phyloP scores from a whole-genome alignment of 2,329 filamentous ascomycete species.

The Trichoderma cornu-damae region DNA sequence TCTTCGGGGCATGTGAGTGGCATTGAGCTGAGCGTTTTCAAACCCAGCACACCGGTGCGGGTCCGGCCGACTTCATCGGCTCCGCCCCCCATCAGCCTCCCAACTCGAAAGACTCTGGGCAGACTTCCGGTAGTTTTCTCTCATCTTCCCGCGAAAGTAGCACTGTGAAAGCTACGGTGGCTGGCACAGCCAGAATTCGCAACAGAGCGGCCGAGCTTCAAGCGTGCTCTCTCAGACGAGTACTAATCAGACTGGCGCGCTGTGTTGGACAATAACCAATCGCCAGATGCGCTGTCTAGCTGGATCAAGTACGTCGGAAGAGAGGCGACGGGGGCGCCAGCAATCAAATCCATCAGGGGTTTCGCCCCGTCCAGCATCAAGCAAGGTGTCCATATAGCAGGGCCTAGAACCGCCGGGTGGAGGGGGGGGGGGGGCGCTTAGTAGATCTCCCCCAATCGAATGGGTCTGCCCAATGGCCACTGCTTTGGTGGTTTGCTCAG shows the following conservation, averaged over 20 bases:
- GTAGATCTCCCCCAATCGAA: background rate
- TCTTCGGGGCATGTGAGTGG: background rate
- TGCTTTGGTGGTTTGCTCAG: background rate
- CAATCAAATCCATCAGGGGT: background rate
- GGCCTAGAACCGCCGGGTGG: no score
- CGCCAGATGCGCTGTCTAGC: background rate
- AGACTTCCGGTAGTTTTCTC: background rate
- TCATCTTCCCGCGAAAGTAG: background rate
- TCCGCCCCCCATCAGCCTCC: background rate
- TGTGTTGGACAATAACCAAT: background rate
- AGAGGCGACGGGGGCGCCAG: background rate
- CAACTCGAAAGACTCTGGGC: background rate
- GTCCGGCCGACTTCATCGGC: background rate
- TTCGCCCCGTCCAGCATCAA: background rate
- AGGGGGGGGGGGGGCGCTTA: background rate
- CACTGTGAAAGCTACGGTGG: background rate
- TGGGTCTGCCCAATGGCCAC: conserved; percentile 5
- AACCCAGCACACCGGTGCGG: conserved; percentile 6
- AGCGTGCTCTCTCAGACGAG: background rate
- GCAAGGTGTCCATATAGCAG: no score
- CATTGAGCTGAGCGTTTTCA: background rate
- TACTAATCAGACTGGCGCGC: background rate
- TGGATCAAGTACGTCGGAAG: background rate
- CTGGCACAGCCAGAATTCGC: background rate
- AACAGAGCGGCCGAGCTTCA: background rate